Base-by-base conservation (phyloP, 1,284 basidiomycete genomes). In the Calocybe gambosa region DNA sequence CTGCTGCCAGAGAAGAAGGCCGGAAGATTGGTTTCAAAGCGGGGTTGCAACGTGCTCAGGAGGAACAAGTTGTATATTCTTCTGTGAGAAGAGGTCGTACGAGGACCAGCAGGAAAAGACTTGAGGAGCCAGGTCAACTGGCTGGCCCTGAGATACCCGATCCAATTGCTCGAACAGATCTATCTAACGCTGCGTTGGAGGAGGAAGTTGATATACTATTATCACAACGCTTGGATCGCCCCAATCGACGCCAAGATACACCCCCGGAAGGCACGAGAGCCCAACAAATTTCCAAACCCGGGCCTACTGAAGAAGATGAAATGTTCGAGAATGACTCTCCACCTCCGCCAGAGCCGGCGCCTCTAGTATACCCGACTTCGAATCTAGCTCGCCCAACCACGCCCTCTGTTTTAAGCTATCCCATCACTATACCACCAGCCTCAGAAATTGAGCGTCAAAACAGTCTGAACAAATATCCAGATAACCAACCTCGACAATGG, bases 1-100 rank as follows among this genome's bases (percentile, higher is more conserved):
- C 68, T 46, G 54, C 59, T 39, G 80, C 79, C 2, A 63, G 71
- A 47, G 77, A 80, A 48, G 75, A 79, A 49, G 80, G 79, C 2
- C 64, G 76, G 47, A 67, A 67, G 39, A 57, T 70, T 29, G 79
- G 80, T 2, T 79, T 75, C 50, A 66, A 75, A 48, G 76, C 71
- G 48, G 80, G 78, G 0, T 64, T 81, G 46, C 67, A 66, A 45
- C 65, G 73, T 40, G 77, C 74, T 2, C 64, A 68, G 45, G 60
- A 65, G 23, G 69, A 75, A 45, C 50, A 57, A 19, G 45, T 43
- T 19, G 45, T 56, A 4, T 23, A 41, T 25, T 13, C 13, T 12
- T 15, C 21, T 10, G 33, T 28, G 13, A 15, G 26, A 12, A 15
- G 10, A 18, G 35, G 34, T 9, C 50, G 41, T 36, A 19, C 2